These are phyloP conservation scores for Orbilia blumenaviensis DNA, from an alignment of 2,329 filamentous ascomycete genomes.

Conservation along the genomic window DNA sequence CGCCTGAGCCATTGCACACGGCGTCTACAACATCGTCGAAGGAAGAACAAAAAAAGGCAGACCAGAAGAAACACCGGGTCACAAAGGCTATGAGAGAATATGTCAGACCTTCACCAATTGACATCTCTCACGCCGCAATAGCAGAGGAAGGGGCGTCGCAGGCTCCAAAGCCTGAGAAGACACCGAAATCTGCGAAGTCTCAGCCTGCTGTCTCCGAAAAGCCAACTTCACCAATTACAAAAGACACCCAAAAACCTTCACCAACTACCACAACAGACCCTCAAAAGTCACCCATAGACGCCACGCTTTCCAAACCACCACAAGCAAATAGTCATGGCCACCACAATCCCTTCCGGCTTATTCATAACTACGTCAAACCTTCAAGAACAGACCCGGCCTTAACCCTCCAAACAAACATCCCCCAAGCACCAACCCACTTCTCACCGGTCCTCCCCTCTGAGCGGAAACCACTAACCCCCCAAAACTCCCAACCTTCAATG, in stretches of 20 bases:
- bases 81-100: constrained; percentile 39
- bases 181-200: constrained; percentile 9
- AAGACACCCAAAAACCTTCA: constrained; percentile 5
- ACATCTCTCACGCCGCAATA: constrained; percentile 1
- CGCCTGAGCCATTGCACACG: constrained; percentile 31
- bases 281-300: constrained; percentile 5
- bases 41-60: constrained; percentile 12
- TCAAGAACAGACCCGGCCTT: neutral
- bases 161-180: constrained; percentile 18
- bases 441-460: constrained; percentile 12
- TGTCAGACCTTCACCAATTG: constrained; percentile 31
- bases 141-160: constrained; percentile 7
- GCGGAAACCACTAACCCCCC: constrained; percentile 26
- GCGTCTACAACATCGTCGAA: neutral
- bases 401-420: constrained; percentile 16
- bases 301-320: neutral
- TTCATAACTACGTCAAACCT: constrained; percentile 49
- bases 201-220: neutral
- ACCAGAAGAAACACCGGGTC: constrained; percentile 23
- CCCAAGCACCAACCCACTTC: neutral
- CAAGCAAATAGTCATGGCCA: neutral
- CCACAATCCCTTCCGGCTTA: constrained; percentile 47
- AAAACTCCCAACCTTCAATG: constrained; percentile 28
- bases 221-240: neutral
- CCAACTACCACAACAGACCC: constrained; percentile 6